Percentiles rank a stretch among this genome's conserved stretches.
Evolutionary conservation across 2,329 filamentous ascomycete species (phyloP).

Genomic region (Xylariaceae sp.): DNA sequence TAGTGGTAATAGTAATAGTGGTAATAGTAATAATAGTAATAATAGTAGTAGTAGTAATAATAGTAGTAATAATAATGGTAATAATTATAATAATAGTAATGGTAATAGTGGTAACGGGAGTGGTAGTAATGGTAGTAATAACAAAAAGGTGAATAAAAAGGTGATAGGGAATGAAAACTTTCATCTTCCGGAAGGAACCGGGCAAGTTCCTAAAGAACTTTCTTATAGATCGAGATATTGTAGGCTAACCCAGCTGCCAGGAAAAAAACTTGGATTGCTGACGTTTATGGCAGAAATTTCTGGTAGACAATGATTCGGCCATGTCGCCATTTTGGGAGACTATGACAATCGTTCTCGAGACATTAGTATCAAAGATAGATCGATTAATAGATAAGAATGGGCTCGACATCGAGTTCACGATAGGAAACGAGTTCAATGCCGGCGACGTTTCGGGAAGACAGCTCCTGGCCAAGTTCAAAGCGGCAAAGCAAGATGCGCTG

Average conservation of each 20-base stretch:
- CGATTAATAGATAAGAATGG: conserved; percentile 12
- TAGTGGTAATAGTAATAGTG: too few species aligned
- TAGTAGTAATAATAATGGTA: too few species aligned
- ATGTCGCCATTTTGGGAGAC: conserved; percentile 9
- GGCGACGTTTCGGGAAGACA: not conserved
- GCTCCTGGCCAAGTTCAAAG: conserved; percentile 5
- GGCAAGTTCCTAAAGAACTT: conserved; percentile 17
- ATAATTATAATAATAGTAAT: too few species aligned
- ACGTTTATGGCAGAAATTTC: conserved; percentile 10
- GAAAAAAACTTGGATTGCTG: not conserved
- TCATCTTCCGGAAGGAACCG: not conserved
- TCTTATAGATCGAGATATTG: conserved; percentile 17
- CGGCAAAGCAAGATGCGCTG: conserved; percentile 2
- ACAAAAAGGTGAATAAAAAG: conserved; percentile 2
- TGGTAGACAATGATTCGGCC: conserved; percentile 18
- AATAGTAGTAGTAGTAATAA: too few species aligned
- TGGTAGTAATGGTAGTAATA: too few species aligned
- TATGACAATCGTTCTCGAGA: conserved; percentile 9
- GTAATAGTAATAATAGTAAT: too few species aligned
- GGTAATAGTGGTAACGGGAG: too few species aligned
- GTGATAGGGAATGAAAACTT: not conserved
- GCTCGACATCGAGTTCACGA: conserved; percentile 17
- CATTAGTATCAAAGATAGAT: conserved; percentile 9
- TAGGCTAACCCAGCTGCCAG: not conserved
- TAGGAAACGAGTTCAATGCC: conserved; percentile 5